Evolutionary conservation across 1,139 yeast genomes (phyloP).

Genomic region (Saccharomyces uvarum): DNA sequence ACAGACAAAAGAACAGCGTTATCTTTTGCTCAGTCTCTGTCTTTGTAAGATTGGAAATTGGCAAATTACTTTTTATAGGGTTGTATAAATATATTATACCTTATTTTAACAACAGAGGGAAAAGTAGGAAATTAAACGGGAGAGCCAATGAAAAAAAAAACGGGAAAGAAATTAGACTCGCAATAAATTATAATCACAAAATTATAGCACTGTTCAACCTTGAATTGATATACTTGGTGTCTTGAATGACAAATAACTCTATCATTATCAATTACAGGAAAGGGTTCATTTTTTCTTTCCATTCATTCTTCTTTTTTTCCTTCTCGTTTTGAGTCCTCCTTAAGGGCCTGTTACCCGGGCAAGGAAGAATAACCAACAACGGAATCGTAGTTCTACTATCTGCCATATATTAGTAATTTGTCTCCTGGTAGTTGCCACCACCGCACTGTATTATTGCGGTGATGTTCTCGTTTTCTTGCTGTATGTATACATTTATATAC

Average conservation of each 20-base stretch:
- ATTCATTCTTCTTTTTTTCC: not conserved
- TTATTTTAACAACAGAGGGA: not conserved
- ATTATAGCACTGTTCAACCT: not conserved
- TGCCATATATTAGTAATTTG: not conserved
- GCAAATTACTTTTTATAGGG: not conserved
- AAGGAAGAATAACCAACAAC: not conserved
- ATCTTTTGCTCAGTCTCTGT: not conserved
- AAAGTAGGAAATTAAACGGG: not conserved
- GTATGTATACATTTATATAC: not conserved
- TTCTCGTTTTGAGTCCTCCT: constrained; percentile 1
- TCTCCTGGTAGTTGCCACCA: not conserved
- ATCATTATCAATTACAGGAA: not conserved
- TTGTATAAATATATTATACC: not conserved
- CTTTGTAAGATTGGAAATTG: not conserved
- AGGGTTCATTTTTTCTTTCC: constrained; percentile 1
- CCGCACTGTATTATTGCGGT: constrained; percentile 1
- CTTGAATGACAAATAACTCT: not conserved
- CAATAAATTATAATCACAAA: not conserved
- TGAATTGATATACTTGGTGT: not conserved
- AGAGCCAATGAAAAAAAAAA: not conserved
- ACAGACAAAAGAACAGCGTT: not conserved
- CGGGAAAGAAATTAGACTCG: not conserved
- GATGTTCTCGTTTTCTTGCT: not conserved
- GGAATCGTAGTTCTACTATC: not conserved
- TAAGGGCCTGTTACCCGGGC: not conserved